These are phyloP conservation scores for Fusarium hainanense DNA, from an alignment of 2,329 filamentous ascomycete genomes.

Conservation along the genomic window DNA sequence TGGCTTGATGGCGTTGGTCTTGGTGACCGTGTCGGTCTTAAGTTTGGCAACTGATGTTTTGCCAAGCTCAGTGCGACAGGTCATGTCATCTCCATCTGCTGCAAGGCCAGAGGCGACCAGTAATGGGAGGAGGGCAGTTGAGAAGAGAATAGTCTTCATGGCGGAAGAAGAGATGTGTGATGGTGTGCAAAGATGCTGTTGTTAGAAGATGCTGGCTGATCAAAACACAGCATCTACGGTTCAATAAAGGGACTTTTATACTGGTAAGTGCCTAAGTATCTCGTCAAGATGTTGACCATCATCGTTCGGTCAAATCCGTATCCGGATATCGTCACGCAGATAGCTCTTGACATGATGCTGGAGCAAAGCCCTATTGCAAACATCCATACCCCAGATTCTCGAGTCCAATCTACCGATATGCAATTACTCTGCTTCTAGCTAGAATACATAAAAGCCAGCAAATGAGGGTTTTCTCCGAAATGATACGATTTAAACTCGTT, in stretches of 20 bases:
- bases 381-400: not conserved
- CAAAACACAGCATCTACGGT: too few relatives aligned
- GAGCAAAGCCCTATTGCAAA: not conserved
- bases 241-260: not conserved
- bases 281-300: too few relatives aligned
- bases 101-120: not conserved
- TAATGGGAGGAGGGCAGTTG: not conserved
- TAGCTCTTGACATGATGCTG: not conserved
- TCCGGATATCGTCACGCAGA: not conserved
- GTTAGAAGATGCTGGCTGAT: not conserved
- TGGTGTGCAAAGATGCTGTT: not conserved
- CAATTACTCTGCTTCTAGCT: not conserved
- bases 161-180: not conserved
- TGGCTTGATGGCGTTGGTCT: not conserved
- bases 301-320: not conserved
- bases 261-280: too few relatives aligned
- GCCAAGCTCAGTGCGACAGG: slow-evolving; percentile 14
- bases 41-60: slow-evolving; percentile 1
- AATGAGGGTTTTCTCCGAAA: not conserved
- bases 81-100: not conserved
- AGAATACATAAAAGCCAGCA: too few relatives aligned
- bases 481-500: not conserved
- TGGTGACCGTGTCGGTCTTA: slow-evolving; percentile 1
- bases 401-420: not conserved
- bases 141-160: slow-evolving; percentile 4